Conservation (phyloP, 1,284 basidiomycete species). For the Moniliophthora roreri region DNA sequence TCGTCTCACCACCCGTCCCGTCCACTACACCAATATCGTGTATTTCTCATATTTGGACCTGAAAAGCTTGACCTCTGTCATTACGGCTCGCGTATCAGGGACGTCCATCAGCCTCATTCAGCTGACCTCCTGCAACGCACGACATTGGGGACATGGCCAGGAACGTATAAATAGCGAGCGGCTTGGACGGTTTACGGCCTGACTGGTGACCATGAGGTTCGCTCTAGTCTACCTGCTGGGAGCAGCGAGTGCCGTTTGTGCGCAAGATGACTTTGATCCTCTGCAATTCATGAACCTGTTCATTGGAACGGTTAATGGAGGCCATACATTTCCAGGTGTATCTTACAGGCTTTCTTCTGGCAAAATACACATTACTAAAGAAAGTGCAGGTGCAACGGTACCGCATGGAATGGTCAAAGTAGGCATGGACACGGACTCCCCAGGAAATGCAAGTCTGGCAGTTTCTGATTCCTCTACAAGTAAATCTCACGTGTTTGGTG, state of each 20-base stretch:
- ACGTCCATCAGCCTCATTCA: background rate
- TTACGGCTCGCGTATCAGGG: too few relatives aligned
- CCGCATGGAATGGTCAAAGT: slow-evolving; percentile 68
- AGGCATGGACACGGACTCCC: slow-evolving; percentile 65
- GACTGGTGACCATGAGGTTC: background rate
- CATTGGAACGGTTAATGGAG: slow-evolving; percentile 38
- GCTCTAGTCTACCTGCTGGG: background rate
- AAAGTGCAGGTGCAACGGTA: slow-evolving; percentile 50
- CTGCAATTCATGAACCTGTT: slow-evolving; percentile 52
- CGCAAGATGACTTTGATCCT: slow-evolving; percentile 23
- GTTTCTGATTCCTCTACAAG: background rate
- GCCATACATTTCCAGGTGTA: slow-evolving; percentile 61
- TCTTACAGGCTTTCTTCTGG: slow-evolving; percentile 2
- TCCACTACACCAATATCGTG: too few relatives aligned
- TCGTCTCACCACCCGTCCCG: too few relatives aligned
- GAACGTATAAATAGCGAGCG: background rate
- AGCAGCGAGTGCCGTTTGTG: background rate
- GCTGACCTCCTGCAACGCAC: background rate
- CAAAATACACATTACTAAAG: background rate
- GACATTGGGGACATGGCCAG: background rate
- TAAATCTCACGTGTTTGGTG: background rate
- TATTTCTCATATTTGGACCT: too few relatives aligned
- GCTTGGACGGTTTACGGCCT: background rate
- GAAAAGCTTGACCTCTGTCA: too few relatives aligned
- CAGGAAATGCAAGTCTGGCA: slow-evolving; percentile 45